phyloP scores from a whole-genome alignment of 2,329 filamentous ascomycete species.

The Periconia macrospinosa region DNA sequence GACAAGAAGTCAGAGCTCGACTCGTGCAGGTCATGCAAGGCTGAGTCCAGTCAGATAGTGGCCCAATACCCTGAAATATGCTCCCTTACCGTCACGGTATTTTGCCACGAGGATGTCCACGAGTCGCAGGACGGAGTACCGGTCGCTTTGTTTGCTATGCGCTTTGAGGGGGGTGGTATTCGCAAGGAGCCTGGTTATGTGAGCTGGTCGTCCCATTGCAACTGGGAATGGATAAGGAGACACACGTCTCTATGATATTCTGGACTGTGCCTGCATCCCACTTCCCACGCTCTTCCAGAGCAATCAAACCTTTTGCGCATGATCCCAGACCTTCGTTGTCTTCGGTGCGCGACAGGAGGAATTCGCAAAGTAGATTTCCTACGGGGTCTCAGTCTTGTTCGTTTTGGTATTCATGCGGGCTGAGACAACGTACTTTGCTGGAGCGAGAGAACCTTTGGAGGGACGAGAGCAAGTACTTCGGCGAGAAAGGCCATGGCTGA shows the following conservation, averaged over 20 bases:
- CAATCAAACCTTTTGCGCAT: slow-evolving; percentile 60
- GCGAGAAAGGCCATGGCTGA: slow-evolving; percentile 54
- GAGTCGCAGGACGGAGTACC: slow-evolving; percentile 64
- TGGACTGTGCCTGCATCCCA: slow-evolving; percentile 61
- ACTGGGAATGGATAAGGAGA: not conserved
- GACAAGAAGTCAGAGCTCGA: slow-evolving; percentile 56
- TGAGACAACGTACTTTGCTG: slow-evolving; percentile 54
- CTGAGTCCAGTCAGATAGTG: slow-evolving; percentile 16
- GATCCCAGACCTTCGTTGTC: slow-evolving; percentile 57
- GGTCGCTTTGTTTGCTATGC: slow-evolving; percentile 62
- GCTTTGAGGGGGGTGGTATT: slow-evolving; percentile 62
- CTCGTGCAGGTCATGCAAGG: slow-evolving; percentile 55
- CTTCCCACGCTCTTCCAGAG: slow-evolving; percentile 61
- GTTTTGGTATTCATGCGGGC: not conserved
- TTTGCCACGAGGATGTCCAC: slow-evolving; percentile 64
- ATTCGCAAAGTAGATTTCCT: slow-evolving; percentile 62
- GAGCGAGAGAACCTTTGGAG: slow-evolving; percentile 58
- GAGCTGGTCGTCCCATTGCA: slow-evolving; percentile 1
- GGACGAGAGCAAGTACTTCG: slow-evolving; percentile 54
- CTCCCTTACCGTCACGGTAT: slow-evolving; percentile 57
- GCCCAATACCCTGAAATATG: not conserved
- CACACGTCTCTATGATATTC: slow-evolving; percentile 56
- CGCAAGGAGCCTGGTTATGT: slow-evolving; percentile 34
- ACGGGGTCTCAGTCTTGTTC: slow-evolving; percentile 51
- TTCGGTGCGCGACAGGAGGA: slow-evolving; percentile 66